Base-by-base conservation (phyloP, 169 alveolate genomes). In the Cyclospora cayetanensis region DNA sequence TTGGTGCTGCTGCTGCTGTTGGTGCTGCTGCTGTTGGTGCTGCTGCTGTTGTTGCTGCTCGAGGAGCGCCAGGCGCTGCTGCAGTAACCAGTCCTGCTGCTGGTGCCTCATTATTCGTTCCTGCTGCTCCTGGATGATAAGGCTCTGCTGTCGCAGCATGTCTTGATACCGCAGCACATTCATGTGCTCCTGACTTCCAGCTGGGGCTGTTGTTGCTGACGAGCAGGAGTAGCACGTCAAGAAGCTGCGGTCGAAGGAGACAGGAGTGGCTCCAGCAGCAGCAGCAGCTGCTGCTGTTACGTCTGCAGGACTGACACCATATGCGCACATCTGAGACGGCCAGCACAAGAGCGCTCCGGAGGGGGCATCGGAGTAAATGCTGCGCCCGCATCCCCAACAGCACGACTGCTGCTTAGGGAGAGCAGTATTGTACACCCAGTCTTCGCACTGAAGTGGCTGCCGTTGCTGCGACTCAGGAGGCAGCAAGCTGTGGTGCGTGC, bases 31-130 rank as follows among this genome's bases (percentile, higher is more conserved):
- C 83, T 35, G 53, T 4, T 12, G 53, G 12, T 4, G 53, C 5
- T 35, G 25, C 53, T 70, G 83, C 79, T 70, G 83, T 27, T 70
- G 83, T 53, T 70, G 83, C 83, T 70, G 83, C 83, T 70, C 55
- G 55, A 70, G 83, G 31, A 70, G 31, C 20, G 83, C 83, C 5
- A 70, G 53, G 53, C 83, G 83, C 83, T 55, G 70, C 70, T 55
- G 70, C 70, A 55, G 27, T 29, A 55, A 29, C 70, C 15, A 22
- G 70, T 55, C 83, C 53, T 70, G 83, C 83, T 70, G 83, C 83
- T 70, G 83, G 55, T 70, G 83, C 83, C 12, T 46, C 53, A 70
- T 9, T 70, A 70, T 27, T 11, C 46, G 41, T 37, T 70, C 55
- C 25, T 70, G 83, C 53, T 70, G 83, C 83, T 70, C 83, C 7